Evolutionary conservation across 306 rosid species (phyloP).

Genomic region (Casuarina equisetifolia): DNA sequence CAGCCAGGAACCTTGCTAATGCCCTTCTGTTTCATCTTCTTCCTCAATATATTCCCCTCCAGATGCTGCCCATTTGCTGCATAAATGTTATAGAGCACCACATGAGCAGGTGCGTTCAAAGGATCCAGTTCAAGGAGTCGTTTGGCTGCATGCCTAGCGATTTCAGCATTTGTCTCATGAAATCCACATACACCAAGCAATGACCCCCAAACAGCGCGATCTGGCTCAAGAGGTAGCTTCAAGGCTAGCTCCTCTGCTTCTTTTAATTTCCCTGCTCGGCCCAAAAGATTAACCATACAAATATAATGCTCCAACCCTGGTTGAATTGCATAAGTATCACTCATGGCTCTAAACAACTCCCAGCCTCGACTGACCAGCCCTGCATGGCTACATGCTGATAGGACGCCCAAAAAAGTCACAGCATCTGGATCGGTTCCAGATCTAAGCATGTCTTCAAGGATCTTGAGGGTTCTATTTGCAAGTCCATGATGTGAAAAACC

Average conservation of each 20-base stretch:
- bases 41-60: conserved; percentile 59
- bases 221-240: conserved; percentile 59
- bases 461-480: conserved; percentile 36
- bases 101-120: conserved; percentile 66
- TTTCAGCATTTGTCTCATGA: conserved; percentile 39
- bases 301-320: conserved; percentile 70
- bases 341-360: conserved; percentile 53
- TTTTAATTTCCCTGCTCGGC: conserved; percentile 63
- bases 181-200: conserved; percentile 62
- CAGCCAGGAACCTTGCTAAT: conserved; percentile 73
- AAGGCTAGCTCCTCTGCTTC: conserved; percentile 65
- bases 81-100: conserved; percentile 59
- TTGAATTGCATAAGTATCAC: conserved; percentile 42
- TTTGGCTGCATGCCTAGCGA: conserved; percentile 57
- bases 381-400: conserved; percentile 68
- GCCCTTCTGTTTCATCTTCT: conserved; percentile 65
- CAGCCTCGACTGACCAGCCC: conserved; percentile 57
- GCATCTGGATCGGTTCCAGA: conserved; percentile 48
- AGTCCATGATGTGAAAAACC: conserved; percentile 68
- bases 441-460: conserved; percentile 58
- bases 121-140: conserved; percentile 61
- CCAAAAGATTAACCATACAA: conserved; percentile 68
- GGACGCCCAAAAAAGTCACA: conserved; percentile 62
- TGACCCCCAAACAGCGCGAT: conserved; percentile 68
- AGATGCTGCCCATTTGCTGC: conserved; percentile 50